Conservation (phyloP, 352 stramenopile genomes). For the Phytophthora ohioensis region DNA sequence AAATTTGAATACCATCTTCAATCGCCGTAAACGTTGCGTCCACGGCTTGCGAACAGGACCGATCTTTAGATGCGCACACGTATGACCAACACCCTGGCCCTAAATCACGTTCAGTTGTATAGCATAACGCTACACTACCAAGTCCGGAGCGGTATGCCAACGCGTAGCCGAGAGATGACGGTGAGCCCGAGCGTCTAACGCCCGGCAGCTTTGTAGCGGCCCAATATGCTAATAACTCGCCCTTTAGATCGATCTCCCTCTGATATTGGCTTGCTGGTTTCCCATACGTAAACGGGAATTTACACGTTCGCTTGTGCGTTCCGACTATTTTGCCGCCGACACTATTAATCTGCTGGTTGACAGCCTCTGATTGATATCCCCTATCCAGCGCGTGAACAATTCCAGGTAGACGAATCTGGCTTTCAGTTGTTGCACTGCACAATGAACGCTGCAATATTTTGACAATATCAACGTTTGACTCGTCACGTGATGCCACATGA, state of each 20-base stretch:
- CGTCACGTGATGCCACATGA: background rate
- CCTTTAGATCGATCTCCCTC: background rate
- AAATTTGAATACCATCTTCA: too few species aligned
- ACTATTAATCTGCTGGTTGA: background rate
- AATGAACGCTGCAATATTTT: background rate
- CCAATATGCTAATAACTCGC: background rate
- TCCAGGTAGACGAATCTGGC: background rate
- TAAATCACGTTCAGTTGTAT: too few species aligned
- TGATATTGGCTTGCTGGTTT: background rate
- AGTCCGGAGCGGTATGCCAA: too few species aligned
- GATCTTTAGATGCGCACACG: too few species aligned
- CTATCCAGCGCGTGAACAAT: background rate
- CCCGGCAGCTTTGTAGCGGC: too few species aligned
- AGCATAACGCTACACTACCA: too few species aligned
- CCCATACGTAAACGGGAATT: background rate
- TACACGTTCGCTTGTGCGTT: background rate
- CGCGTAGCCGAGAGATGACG: too few species aligned
- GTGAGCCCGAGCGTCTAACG: too few species aligned
- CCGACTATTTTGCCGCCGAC: background rate
- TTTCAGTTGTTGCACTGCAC: background rate
- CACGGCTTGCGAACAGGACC: too few species aligned
- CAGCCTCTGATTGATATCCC: background rate
- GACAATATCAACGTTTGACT: background rate
- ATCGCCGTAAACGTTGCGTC: too few species aligned
- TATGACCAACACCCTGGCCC: too few species aligned